Evolutionary conservation across 1,139 yeast genomes (phyloP).

Genomic region (Yamadazyma membranifaciens): DNA sequence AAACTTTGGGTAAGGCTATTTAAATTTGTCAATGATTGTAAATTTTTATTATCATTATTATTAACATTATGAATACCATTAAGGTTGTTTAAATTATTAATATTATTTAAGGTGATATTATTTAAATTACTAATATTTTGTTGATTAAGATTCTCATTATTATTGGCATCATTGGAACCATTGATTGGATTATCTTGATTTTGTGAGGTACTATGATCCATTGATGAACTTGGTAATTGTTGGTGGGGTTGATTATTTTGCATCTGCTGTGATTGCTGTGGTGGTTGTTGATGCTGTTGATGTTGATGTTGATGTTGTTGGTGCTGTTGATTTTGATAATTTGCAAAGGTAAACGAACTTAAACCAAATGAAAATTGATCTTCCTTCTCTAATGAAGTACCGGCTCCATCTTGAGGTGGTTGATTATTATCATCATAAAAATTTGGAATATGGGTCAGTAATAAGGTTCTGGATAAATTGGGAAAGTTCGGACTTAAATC

Average conservation of each 20-base stretch:
- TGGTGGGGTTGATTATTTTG: too few species aligned
- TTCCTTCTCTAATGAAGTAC: constrained; percentile 16
- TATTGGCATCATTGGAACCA: background rate
- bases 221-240: too few species aligned
- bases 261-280: too few species aligned
- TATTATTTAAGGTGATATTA: background rate
- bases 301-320: background rate
- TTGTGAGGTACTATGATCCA: too few species aligned
- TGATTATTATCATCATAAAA: constrained; percentile 3
- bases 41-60: constrained; percentile 2
- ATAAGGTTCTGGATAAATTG: constrained; percentile 17
- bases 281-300: background rate
- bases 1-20: constrained; percentile 1
- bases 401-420: background rate
- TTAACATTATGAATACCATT: background rate
- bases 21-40: background rate
- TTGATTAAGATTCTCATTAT: constrained; percentile 3
- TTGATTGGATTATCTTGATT: too few species aligned
- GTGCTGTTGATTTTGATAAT: constrained; percentile 8
- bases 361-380: constrained; percentile 37
- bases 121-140: too few species aligned
- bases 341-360: constrained; percentile 31
- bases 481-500: constrained; percentile 13
- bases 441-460: constrained; percentile 24
- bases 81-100: constrained; percentile 3